Base-by-base conservation (phyloP, 1,284 basidiomycete species). In the Schizophyllum amplum region DNA sequence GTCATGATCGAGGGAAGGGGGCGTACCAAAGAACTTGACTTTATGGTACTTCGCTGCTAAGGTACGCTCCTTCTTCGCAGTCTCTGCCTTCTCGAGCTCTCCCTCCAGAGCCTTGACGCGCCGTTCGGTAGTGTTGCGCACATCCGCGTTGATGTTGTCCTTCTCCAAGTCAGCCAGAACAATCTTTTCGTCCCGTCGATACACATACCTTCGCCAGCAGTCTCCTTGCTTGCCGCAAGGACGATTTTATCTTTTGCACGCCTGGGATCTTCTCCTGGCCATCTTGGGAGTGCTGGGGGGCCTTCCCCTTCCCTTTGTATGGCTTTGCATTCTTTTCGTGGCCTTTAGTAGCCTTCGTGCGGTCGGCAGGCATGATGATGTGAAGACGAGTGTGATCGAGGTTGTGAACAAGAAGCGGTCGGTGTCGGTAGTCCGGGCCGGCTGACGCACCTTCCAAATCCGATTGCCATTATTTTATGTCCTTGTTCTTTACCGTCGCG, bases 21-120 rank as follows among this genome's bases (percentile, higher is more conserved):
- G 73, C 83, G 61, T 61, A 91, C 91, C 92, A 62, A 94, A 94
- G 72, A 94, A 94, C 70, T 92, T 94, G 66, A 92, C 75, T 71
- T 84, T 90, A 65, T 93, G 92, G 69, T 95, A 95, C 61, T 80
- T 81, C 49, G 79, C 71, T 0, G 90, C 87, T 63, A 90, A 75
- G 52, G 81, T 73, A 52, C 85, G 81, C 69, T 94, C 92, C 65
- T 88, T 87, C 60, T 75, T 78, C 24, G 79, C 80, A 21, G 87
- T 73, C 67, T 94, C 90, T 0, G 78, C 80, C 65, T 88, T 68
- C 21, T 67, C 67, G 20, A 94, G 76, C 65, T 95, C 92, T 5
- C 76, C 78, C 67, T 94, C 85, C 6, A 94, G 77, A 1, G 85
- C 79, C 63, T 83, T 85, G 49, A 91, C 68, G 57, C 88, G 76